Base-by-base conservation (phyloP, 1,284 basidiomycete species). In the Anthracocystis setariae region DNA sequence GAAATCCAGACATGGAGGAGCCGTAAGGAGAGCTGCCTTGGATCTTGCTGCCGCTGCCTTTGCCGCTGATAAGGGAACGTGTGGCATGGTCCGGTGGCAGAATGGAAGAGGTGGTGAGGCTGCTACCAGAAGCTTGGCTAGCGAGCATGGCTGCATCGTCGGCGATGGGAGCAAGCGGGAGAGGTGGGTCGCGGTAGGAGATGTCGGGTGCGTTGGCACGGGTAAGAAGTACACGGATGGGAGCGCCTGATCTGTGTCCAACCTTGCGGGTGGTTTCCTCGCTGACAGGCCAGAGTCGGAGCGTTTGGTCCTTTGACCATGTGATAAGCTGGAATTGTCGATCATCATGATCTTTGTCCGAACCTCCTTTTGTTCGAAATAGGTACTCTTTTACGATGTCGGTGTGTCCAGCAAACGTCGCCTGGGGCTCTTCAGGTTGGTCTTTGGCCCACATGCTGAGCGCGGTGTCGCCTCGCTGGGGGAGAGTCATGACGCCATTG, bases 381-480 rank as follows among this genome's bases (percentile, higher is more conserved):
- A 99, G 94, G 79, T 96, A 99, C 84, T 99, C 95, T 78, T 97
- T 97, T 35, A 98, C 95, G 5, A 94, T 92, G 77, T 96, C 94
- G 0, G 88, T 88, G 82, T 96, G 93, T 0, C 94, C 94, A 68
- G 91, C 91, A 73, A 96, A 97, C 3, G 87, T 85, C 60, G 91
- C 88, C 8, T 93, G 88, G 0, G 90, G 89, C 8, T 80, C 72
- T 8, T 73, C 84, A 2, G 85, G 83, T 45, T 87, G 82, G 15
- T 85, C 85, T 51, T 87, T 84, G 0, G 86, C 86, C 86, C 90
- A 98, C 90, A 98, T 91, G 81, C 93, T 91, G 21, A 97, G 86
- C 0, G 88, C 87, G 8, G 90, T 91, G 71, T 91, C 91, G 2
- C 93, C 92, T 53, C 95, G 86, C 82, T 98, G 96, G 0, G 96